phyloP scores from a whole-genome alignment of 2,329 filamentous ascomycete genomes.

The Fusarium sp. region DNA sequence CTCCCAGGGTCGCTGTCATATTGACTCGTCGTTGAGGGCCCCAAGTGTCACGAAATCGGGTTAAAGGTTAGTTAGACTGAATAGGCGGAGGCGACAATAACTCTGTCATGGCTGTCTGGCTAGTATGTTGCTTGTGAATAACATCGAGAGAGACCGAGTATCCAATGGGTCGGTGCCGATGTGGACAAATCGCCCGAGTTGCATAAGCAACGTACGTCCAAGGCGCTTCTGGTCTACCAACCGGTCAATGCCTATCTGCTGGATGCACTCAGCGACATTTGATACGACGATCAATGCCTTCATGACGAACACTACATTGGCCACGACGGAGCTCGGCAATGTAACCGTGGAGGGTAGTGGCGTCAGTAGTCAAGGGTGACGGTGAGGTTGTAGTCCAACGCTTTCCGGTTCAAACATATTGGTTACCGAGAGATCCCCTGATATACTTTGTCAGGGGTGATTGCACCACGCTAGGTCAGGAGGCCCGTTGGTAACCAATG shows the following conservation, averaged over 20 bases:
- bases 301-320: rapidly evolving
- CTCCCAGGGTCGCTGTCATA: too few species aligned
- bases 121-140: neutral
- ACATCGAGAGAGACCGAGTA: neutral
- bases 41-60: too few species aligned
- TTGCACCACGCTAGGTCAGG: neutral
- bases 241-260: neutral
- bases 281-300: rapidly evolving
- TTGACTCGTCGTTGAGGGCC: too few species aligned
- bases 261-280: neutral
- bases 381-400: too few species aligned
- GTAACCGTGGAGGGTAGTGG: rapidly evolving
- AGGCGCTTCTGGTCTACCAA: neutral
- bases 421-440: neutral
- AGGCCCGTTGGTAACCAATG: too few species aligned
- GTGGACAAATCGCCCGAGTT: neutral
- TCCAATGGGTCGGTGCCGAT: neutral
- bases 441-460: neutral
- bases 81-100: too few species aligned
- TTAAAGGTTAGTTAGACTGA: too few species aligned
- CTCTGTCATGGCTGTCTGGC: too few species aligned
- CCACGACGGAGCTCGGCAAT: rapidly evolving
- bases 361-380: neutral
- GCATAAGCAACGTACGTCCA: neutral
- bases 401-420: neutral